Conservation (phyloP, 208 protist genomes). For the Trypanosoma congolense region DNA sequence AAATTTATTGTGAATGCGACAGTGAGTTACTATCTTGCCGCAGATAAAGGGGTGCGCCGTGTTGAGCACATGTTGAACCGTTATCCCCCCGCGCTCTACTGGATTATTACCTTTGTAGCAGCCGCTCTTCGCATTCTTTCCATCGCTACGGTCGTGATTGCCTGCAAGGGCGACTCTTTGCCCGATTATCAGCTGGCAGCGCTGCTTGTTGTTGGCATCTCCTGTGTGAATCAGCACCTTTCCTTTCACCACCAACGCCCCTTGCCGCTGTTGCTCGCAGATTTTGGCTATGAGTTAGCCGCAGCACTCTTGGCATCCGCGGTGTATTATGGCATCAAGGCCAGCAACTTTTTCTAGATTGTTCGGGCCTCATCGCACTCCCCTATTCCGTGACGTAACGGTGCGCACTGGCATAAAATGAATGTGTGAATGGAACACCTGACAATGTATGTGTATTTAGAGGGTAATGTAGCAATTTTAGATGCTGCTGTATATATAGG, state of each 20-base stretch:
- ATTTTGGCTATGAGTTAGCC: constrained; percentile 65
- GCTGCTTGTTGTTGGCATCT: constrained; percentile 39
- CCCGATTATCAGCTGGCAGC: constrained; percentile 61
- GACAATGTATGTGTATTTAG: too few species aligned
- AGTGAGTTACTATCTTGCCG: constrained; percentile 71
- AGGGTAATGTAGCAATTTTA: too few species aligned
- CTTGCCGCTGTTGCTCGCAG: constrained; percentile 63
- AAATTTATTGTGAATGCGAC: constrained; percentile 63
- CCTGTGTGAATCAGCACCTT: constrained; percentile 49
- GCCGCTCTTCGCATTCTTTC: constrained; percentile 40
- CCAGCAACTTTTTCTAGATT: constrained; percentile 35
- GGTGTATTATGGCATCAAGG: constrained; percentile 49
- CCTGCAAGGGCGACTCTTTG: constrained; percentile 43
- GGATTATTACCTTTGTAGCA: constrained; percentile 36
- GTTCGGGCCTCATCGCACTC: too few species aligned
- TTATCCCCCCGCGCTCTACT: constrained; percentile 42
- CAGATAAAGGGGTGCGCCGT: constrained; percentile 83
- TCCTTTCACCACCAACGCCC: constrained; percentile 75
- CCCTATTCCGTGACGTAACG: too few species aligned
- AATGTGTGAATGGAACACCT: too few species aligned
- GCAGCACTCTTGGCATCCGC: constrained; percentile 57
- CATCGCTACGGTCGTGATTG: constrained; percentile 32
- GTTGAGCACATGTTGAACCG: constrained; percentile 69
- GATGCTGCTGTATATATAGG: too few species aligned
- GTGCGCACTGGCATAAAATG: neutral